Base-by-base conservation (phyloP, 2,329 filamentous ascomycete genomes). In the Onygenales sp. region DNA sequence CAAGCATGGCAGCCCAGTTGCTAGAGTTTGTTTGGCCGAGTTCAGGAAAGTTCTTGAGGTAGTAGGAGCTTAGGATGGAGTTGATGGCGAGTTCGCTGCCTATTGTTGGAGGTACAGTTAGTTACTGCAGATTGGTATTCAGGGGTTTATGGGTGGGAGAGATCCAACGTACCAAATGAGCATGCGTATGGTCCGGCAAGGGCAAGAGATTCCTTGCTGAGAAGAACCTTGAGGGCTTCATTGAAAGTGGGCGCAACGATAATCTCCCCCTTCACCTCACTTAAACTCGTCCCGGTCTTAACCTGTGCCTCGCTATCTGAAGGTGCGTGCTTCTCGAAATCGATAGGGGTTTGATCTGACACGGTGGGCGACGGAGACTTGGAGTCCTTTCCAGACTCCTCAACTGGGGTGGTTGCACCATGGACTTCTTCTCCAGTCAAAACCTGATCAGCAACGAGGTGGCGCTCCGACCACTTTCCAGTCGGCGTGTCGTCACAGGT, bases 401-500 rank as follows among this genome's bases (percentile, higher is more conserved):
- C 51, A 34, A 71, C 62, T 48, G 67, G 56, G 37, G 67, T 63
- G 17, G 33, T 3, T 36, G 10, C 14, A 27, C 21, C 21, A 0
- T 59, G 55, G 13, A 58, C 49, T 27, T 56, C 39, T 21, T 59
- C 52, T 13, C 59, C 57, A 1, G 50, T 58, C 17, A 39, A 54
- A 42, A 51, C 55, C 49, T 79, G 75, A 52, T 80, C 72, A 1
- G 79, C 75, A 57, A 77, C 78, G 43, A 80, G 71, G 49, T 82
- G 77, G 33, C 88, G 82, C 40, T 92, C 85, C 6, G 80, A 79
- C 90, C 90, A 95, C 58, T 82, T 83, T 36, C 91, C 90, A 0
- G 82, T 86, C 0, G 90, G 90, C 0, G 88, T 91, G 64, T 96
- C 90, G 1, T 87, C 82, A 63, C 87, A 91, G 11, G 88, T 72